These are phyloP conservation scores for Penicillium sp. DNA, from an alignment of 2,329 filamentous ascomycete genomes.

Conservation along the genomic window DNA sequence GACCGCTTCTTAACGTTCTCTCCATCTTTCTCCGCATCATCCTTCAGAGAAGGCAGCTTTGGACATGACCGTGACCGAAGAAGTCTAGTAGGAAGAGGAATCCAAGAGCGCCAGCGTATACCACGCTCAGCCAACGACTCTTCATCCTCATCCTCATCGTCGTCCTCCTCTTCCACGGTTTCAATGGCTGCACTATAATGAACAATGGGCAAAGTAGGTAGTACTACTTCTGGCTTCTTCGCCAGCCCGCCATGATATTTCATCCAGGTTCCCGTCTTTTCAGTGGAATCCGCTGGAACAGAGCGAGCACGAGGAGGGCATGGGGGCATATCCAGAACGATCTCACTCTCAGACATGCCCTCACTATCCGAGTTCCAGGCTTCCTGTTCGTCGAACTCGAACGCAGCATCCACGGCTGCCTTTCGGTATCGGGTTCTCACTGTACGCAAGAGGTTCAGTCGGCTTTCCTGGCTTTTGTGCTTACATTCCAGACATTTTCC, in stretches of 20 bases:
- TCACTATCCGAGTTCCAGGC: background rate
- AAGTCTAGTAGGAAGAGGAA: conserved; percentile 1
- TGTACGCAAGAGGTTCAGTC: background rate
- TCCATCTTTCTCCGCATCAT: background rate
- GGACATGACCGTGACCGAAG: background rate
- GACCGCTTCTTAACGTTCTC: background rate
- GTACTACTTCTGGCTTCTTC: background rate
- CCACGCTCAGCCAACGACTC: background rate
- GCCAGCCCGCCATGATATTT: background rate
- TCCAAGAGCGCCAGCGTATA: background rate
- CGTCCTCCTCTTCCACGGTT: background rate
- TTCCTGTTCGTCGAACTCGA: background rate
- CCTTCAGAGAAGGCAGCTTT: background rate
- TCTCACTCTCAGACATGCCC: background rate
- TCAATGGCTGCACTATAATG: background rate
- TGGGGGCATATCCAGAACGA: background rate
- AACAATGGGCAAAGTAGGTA: background rate
- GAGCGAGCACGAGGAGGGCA: background rate
- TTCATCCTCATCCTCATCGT: background rate
- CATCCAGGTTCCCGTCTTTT: background rate
- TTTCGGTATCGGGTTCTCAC: background rate
- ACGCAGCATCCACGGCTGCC: background rate
- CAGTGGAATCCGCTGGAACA: background rate
- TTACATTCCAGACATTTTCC: conserved; percentile 14
- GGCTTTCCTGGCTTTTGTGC: background rate